A percentile compares a stretch with the other conserved stretches of the same genome.
phyloP scores from a whole-genome alignment of 208 protist species.

The Vickermania ingenoplastis region DNA sequence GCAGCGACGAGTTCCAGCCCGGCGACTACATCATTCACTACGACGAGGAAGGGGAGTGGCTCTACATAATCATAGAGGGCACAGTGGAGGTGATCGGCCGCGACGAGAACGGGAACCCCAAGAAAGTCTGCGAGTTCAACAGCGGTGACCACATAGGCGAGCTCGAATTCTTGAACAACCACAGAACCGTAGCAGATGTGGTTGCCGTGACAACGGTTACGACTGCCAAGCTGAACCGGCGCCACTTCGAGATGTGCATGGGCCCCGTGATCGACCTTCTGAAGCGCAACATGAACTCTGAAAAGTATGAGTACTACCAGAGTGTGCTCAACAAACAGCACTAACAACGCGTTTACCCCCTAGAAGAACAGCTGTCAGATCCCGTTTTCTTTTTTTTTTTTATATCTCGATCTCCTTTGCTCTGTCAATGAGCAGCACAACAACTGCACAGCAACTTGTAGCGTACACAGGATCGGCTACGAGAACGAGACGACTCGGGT shows the following conservation, averaged over 20 bases:
- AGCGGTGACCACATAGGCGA: constrained; percentile 82
- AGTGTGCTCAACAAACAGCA: constrained; percentile 54
- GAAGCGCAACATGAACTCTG: constrained; percentile 57
- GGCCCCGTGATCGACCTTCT: constrained; percentile 84
- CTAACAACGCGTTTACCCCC: no score
- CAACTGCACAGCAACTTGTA: no score
- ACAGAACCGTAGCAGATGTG: constrained; percentile 77
- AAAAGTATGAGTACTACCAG: constrained; percentile 90
- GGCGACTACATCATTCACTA: constrained; percentile 86
- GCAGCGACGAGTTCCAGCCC: constrained; percentile 59
- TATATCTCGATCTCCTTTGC: no score
- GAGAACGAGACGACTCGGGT: no score
- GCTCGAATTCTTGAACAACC: constrained; percentile 87
- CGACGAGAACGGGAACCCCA: constrained; percentile 46
- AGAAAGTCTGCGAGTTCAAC: constrained; percentile 77
- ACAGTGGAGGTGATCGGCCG: constrained; percentile 81
- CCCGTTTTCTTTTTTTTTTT: not conserved
- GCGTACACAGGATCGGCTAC: no score
- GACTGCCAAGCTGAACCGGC: constrained; percentile 84
- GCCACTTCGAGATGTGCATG: constrained; percentile 90
- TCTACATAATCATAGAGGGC: constrained; percentile 87
- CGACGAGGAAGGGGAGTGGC: constrained; percentile 82
- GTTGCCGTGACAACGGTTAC: constrained; percentile 64
- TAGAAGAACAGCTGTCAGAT: constrained; percentile 2
- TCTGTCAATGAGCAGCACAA: no score